phyloP scores from a whole-genome alignment of 2,329 filamentous ascomycete species.

The Didymellaceae sp. region DNA sequence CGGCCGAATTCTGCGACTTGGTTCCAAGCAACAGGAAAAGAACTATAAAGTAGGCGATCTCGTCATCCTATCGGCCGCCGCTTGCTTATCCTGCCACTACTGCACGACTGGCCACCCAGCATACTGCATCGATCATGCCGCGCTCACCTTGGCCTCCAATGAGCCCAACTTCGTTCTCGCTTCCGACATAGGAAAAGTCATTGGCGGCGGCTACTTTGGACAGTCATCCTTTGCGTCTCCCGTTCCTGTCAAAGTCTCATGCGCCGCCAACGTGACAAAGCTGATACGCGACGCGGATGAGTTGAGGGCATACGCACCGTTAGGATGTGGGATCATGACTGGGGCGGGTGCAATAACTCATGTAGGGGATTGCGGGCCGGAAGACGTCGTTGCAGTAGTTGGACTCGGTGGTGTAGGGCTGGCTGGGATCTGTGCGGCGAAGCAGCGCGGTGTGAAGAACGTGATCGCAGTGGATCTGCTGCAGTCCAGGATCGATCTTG shows the following conservation, averaged over 20 bases:
- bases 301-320: constrained; percentile 52
- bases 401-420: constrained; percentile 57
- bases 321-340: constrained; percentile 57
- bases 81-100: constrained; percentile 55
- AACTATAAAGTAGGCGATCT: constrained; percentile 54
- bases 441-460: constrained; percentile 46
- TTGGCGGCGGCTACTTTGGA: constrained; percentile 57
- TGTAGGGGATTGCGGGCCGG: constrained; percentile 42
- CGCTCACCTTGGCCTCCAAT: constrained; percentile 31
- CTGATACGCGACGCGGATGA: constrained; percentile 48
- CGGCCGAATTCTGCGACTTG: constrained; percentile 57
- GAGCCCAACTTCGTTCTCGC: constrained; percentile 54
- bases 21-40: constrained; percentile 45
- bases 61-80: constrained; percentile 57
- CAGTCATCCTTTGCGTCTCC: constrained; percentile 54
- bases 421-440: constrained; percentile 48
- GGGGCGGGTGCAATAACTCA: constrained; percentile 53
- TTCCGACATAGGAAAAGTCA: constrained; percentile 23
- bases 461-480: constrained; percentile 50
- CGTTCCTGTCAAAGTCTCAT: constrained; percentile 50
- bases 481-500: constrained; percentile 42
- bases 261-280: constrained; percentile 54
- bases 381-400: constrained; percentile 51
- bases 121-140: constrained; percentile 55
- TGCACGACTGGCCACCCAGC: constrained; percentile 55